Percentiles rank a stretch among this genome's conserved stretches.
Conservation (phyloP, 192 early-diverging fungal genomes). For the Lunasporangiospora selenospora region DNA sequence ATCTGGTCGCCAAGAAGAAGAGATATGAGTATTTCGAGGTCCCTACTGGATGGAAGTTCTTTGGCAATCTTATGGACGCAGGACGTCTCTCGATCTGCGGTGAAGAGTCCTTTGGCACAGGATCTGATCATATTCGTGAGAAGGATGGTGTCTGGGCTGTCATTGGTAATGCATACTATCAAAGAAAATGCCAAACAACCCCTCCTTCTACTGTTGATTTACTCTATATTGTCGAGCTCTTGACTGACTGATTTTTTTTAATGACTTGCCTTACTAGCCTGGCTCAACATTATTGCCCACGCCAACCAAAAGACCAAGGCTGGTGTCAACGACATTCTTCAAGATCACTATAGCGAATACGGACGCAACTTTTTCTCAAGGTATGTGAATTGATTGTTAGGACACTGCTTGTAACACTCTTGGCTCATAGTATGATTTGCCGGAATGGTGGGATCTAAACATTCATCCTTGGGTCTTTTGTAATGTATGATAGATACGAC, state of each 20-base stretch:
- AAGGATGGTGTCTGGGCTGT: constrained; percentile 99
- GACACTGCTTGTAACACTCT: too few relatives aligned
- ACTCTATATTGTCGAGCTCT: background rate
- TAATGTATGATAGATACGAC: constrained; percentile 73
- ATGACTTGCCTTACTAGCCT: constrained; percentile 58
- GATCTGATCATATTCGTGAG: constrained; percentile 98
- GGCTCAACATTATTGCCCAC: constrained; percentile 93
- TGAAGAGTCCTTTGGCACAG: constrained; percentile 98
- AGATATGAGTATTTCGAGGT: constrained; percentile 84
- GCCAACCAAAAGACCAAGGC: constrained; percentile 65
- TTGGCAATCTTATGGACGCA: constrained; percentile 99
- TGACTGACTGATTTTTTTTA: background rate
- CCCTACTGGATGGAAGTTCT: constrained; percentile 97
- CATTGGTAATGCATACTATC: constrained; percentile 61
- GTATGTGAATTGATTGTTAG: constrained; percentile 25
- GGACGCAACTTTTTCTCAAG: constrained; percentile 97
- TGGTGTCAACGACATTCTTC: constrained; percentile 81
- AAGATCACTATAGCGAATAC: constrained; percentile 80
- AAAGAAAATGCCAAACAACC: background rate
- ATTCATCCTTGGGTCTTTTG: background rate
- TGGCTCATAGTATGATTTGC: too few relatives aligned
- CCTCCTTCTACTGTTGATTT: background rate
- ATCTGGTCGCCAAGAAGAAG: constrained; percentile 86
- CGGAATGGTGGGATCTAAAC: too few relatives aligned
- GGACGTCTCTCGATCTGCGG: constrained; percentile 93